Conservation (phyloP, 1,139 yeast species). For the Lodderomyces parapsilosis region DNA sequence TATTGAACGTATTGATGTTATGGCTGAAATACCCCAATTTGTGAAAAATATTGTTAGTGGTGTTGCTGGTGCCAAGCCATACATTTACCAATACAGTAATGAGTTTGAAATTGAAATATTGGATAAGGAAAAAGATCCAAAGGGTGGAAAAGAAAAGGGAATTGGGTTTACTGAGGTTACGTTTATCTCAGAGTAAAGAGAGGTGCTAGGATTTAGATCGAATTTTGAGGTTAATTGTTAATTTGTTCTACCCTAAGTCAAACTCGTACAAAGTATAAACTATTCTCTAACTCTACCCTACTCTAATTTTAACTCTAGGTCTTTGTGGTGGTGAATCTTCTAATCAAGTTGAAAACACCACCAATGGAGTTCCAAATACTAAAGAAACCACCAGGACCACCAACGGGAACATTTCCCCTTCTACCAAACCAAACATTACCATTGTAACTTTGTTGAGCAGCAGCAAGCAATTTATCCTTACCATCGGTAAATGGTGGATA, state of each 20-base stretch:
- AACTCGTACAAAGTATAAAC: not conserved
- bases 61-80: constrained; percentile 94
- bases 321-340: constrained; percentile 10
- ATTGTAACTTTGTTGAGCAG: constrained; percentile 27
- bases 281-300: not conserved
- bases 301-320: not conserved
- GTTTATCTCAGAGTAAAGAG: constrained; percentile 53
- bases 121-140: not conserved
- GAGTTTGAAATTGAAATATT: constrained; percentile 38
- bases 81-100: constrained; percentile 86
- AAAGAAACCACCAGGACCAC: constrained; percentile 37
- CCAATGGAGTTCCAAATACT: constrained; percentile 33
- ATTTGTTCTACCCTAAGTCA: not conserved
- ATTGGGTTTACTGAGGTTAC: constrained; percentile 82
- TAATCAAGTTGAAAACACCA: constrained; percentile 27
- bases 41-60: constrained; percentile 92
- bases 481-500: constrained; percentile 62
- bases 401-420: constrained; percentile 31
- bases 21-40: constrained; percentile 95
- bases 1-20: constrained; percentile 92
- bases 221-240: not conserved
- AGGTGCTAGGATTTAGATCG: not conserved
- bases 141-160: constrained; percentile 49
- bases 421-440: constrained; percentile 38
- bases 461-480: constrained; percentile 30